Base-by-base conservation (phyloP, 2,329 filamentous ascomycete genomes). In the Trichoderma hamatum region DNA sequence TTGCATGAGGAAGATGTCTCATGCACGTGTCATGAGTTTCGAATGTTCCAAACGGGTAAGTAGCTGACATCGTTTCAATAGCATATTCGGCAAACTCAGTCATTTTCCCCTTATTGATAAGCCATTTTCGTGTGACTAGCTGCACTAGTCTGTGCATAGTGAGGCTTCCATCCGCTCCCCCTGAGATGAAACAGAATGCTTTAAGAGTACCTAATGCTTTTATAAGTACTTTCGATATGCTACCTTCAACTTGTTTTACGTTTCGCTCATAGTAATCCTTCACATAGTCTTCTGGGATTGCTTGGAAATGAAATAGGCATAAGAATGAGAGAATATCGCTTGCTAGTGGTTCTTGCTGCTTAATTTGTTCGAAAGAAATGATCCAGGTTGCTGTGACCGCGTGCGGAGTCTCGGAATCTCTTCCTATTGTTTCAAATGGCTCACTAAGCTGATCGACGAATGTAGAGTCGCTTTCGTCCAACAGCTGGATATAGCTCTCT, bases 381-480 rank as follows among this genome's bases (percentile, higher is more conserved):
- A 77, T 73, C 76, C 76, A 79, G 5, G 77, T 78, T 21, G 73
- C 43, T 9, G 74, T 70, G 5, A 80, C 73, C 30, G 76, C 74
- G 11, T 72, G 73, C 0, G 73, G 70, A 5, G 71, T 72, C 6
- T 69, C 73, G 3, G 71, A 73, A 69, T 79, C 77, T 70, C 75
- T 72, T 11, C 76, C 76, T 0, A 73, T 63, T 6, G 76, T 71
- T 64, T 78, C 74, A 49, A 77, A 78, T 5, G 76, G 74, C 30
- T 78, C 69, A 55, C 74, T 77, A 0, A 80, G 76, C 19, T 77
- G 65, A 13, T 74, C 70, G 1, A 75, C 67, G 3, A 74, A 39
- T 19, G 67, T 13, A 32, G 73, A 32, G 36, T 79, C 73, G 59
- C 71, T 75, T 16, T 71, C 63, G 3, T 72, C 69, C 13, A 79